phyloP scores from a whole-genome alignment of 768 basidiomycete species.

The Myochromella boudieri region DNA sequence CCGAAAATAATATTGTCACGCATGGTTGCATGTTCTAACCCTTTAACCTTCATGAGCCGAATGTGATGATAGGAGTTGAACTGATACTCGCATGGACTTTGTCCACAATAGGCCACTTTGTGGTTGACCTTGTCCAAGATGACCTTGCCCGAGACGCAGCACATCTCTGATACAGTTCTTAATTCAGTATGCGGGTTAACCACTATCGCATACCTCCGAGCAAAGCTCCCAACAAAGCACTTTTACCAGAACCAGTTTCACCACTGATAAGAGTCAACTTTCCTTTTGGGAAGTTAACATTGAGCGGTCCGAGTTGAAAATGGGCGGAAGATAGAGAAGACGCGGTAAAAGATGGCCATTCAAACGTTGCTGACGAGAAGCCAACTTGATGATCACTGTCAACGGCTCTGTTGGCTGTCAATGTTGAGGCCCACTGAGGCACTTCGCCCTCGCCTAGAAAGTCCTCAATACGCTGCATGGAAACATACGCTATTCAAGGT shows the following conservation, averaged over 20 bases:
- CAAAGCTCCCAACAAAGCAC: conserved; percentile 58
- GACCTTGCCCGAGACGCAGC: conserved; percentile 53
- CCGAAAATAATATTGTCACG: conserved; percentile 82
- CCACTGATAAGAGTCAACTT: conserved; percentile 61
- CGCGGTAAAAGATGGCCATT: conserved; percentile 48
- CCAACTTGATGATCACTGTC: conserved; percentile 38
- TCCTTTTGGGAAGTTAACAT: conserved; percentile 57
- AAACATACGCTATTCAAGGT: conserved; percentile 57
- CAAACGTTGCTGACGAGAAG: conserved; percentile 53
- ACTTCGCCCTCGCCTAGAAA: conserved; percentile 78
- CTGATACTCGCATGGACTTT: conserved; percentile 54
- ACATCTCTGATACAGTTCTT: conserved; percentile 47
- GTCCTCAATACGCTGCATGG: conserved; percentile 77
- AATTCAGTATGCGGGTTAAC: not conserved
- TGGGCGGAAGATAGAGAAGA: conserved; percentile 27
- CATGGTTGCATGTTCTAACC: conserved; percentile 82
- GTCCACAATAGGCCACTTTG: conserved; percentile 67
- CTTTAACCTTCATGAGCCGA: conserved; percentile 34
- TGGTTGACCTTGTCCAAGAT: conserved; percentile 55
- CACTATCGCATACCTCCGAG: conserved; percentile 53
- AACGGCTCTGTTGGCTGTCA: conserved; percentile 35
- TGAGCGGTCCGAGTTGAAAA: conserved; percentile 58
- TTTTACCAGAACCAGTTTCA: conserved; percentile 72
- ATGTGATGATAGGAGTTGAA: not conserved
- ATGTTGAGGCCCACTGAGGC: conserved; percentile 72